These are phyloP conservation scores for Sporothrix dimorphospora DNA, from an alignment of 2,329 filamentous ascomycete genomes.

Conservation along the genomic window DNA sequence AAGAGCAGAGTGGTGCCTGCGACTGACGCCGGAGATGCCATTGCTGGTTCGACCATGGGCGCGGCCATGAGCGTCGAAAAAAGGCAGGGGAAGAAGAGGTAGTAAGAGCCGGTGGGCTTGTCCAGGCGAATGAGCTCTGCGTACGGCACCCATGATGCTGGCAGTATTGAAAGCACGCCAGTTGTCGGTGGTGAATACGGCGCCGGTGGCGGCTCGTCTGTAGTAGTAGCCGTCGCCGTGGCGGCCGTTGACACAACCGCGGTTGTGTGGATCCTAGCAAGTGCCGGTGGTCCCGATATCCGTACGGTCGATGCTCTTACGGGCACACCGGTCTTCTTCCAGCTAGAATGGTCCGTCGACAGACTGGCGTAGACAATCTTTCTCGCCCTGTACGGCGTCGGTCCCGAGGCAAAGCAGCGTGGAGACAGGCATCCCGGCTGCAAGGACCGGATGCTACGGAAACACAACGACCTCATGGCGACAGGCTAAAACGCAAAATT, in stretches of 20 bases:
- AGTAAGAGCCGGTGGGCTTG: constrained; percentile 80
- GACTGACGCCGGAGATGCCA: constrained; percentile 63
- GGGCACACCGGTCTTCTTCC: neutral
- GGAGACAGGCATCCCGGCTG: constrained; percentile 12
- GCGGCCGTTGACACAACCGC: neutral
- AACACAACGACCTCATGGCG: constrained; percentile 19
- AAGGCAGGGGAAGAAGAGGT: constrained; percentile 82
- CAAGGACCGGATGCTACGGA: constrained; percentile 21
- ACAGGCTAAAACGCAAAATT: neutral
- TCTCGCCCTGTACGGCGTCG: neutral
- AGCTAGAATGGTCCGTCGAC: neutral
- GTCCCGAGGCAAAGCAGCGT: neutral
- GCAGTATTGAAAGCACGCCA: constrained; percentile 71
- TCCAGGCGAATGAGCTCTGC: constrained; percentile 80
- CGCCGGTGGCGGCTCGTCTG: constrained; percentile 32
- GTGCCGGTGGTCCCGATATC: constrained; percentile 8
- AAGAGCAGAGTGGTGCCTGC: constrained; percentile 70
- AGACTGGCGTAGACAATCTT: constrained; percentile 10
- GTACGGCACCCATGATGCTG: constrained; percentile 73
- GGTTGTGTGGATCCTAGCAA: constrained; percentile 22
- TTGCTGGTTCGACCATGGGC: constrained; percentile 62
- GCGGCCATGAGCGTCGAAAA: constrained; percentile 84
- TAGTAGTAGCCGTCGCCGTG: neutral
- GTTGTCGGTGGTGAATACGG: constrained; percentile 69
- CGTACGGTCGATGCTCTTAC: constrained; percentile 14